Conservation (phyloP, 1,284 basidiomycete species). For the Vanrija humicola region DNA sequence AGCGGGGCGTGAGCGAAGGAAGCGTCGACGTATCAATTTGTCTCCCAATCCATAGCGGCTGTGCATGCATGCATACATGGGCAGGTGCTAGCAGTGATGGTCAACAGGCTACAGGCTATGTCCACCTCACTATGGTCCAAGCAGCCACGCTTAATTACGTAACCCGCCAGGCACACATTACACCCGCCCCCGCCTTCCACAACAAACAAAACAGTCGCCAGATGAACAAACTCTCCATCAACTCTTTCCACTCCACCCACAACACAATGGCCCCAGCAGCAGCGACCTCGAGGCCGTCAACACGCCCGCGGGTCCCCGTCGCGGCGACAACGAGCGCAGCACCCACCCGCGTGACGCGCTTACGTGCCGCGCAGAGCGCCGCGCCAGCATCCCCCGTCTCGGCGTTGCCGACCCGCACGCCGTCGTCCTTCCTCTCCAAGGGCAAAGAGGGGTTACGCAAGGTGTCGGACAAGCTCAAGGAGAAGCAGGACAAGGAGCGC, state of each 20-base stretch:
- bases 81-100: too few species aligned
- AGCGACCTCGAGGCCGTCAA: background rate
- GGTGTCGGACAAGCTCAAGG: conserved; percentile 39
- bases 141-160: background rate
- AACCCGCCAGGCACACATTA: background rate
- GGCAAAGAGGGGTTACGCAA: conserved; percentile 39
- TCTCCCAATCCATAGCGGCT: too few species aligned
- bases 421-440: conserved; percentile 25
- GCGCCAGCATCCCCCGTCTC: conserved; percentile 9
- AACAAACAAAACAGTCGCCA: conserved; percentile 1
- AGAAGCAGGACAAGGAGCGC: conserved; percentile 29
- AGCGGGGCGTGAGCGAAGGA: too few species aligned
- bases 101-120: too few species aligned
- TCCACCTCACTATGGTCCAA: too few species aligned
- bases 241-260: too few species aligned
- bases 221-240: background rate
- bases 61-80: too few species aligned
- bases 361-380: conserved; percentile 4
- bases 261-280: conserved; percentile 2
- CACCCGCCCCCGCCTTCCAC: background rate
- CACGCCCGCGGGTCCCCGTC: background rate
- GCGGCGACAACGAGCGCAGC: background rate
- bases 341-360: conserved; percentile 8
- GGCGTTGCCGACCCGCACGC: conserved; percentile 5
- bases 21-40: too few species aligned